Evolutionary conservation across 2,329 filamentous ascomycete species (phyloP), one percentile per base, ranked within the genome.

Genomic region (Fusarium abutilonis): DNA sequence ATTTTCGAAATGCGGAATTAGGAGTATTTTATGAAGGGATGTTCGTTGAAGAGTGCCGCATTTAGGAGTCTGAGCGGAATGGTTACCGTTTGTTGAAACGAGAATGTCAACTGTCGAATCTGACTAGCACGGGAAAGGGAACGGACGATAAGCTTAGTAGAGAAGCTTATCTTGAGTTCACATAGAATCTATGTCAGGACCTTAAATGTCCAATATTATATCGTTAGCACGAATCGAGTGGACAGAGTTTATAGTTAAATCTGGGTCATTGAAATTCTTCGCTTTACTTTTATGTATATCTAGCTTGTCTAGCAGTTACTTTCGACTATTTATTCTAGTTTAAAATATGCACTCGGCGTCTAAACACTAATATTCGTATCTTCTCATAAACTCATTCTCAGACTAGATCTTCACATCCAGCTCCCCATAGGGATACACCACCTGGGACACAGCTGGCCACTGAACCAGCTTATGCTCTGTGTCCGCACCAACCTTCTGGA

Each of bases 361-460:
- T 26, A 26, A 26, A 26, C 6, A 7, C 8, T 7, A 26, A 4
- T 26, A 4, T 26, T 26, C 6, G 23, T 26, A 26, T 26, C 23
- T 26, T 8, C 2, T 13, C 31, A 2, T 14, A 14, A 34, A 34
- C n/a, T 11, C 31, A 34, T 34, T 8, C 11, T n/a, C 6, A n/a
- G 14, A 55, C 23, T 26, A 26, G 8, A 26, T 26, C 23, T 26
- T 26, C 23, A 26, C 15, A 13, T 60, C 56, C 8, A 29, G 4
- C 4, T 45, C 45, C 21, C 56, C 56, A 4, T 60, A 60, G n/a
- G 57, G 57, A 2, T 41, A 35, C 9, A 19, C 40, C 4, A 56
- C 56, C 34, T 60, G 57, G 2, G 57, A 34, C 2, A 60, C 8
- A 8, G 40, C 43, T 13, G 56, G 57, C 57, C 57, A 60, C 39